Percentiles rank a stretch among this genome's conserved stretches.
phyloP scores from a whole-genome alignment of 2,329 filamentous ascomycete genomes.

The Arachnopeziza araneosa region DNA sequence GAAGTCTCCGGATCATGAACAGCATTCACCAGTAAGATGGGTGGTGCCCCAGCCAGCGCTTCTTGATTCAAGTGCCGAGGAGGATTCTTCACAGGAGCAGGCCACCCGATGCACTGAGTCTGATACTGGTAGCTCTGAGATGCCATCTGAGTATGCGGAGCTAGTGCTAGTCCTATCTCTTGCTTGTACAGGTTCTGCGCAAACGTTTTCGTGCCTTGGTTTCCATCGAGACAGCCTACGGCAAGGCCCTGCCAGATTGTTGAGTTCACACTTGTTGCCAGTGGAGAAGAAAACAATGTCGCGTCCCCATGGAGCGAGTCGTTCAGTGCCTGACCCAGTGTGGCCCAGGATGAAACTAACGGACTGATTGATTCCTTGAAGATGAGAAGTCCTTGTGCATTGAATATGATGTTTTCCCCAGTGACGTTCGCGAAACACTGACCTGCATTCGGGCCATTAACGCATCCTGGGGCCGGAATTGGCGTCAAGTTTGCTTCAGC shows the following conservation, averaged over 20 bases:
- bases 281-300: neutral
- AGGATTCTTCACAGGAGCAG: neutral
- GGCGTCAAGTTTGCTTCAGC: slow-evolving; percentile 29
- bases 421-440: neutral
- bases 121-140: slow-evolving; percentile 33
- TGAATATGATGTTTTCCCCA: neutral
- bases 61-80: neutral
- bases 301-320: neutral
- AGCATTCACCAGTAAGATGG: slow-evolving; percentile 36
- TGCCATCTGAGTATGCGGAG: slow-evolving; percentile 31
- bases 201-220: neutral
- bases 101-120: slow-evolving; percentile 29
- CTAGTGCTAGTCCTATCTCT: neutral
- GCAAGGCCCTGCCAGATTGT: neutral
- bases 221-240: neutral
- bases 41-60: slow-evolving; percentile 19
- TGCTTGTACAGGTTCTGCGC: neutral
- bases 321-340: neutral
- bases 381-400: neutral
- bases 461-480: slow-evolving; percentile 34
- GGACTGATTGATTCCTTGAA: neutral
- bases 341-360: neutral
- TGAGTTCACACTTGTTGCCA: neutral
- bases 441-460: neutral
- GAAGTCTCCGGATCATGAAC: slow-evolving; percentile 37